Percentiles rank a stretch among this genome's conserved stretches.
These are phyloP conservation scores for Microascus cirrosus DNA, from an alignment of 2,329 filamentous ascomycete species.

Conservation along the genomic window DNA sequence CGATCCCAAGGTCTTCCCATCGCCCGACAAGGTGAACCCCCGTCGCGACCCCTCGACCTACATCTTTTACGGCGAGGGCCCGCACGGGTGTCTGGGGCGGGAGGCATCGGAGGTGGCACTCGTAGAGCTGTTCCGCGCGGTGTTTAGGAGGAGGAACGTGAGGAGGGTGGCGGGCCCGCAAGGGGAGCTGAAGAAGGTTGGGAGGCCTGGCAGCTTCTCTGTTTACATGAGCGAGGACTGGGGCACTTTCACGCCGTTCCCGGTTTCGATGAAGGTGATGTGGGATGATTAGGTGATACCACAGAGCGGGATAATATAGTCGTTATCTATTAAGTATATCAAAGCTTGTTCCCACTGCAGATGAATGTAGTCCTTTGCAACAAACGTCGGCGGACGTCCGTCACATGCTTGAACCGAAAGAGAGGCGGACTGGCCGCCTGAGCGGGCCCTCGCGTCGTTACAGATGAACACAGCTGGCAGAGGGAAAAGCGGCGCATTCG, in stretches of 20 bases:
- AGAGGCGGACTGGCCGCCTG: too few species aligned
- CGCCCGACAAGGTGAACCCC: conserved; percentile 49
- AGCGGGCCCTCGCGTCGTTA: too few species aligned
- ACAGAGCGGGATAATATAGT: not conserved
- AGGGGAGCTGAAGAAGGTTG: conserved; percentile 57
- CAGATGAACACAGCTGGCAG: too few species aligned
- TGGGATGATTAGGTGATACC: conserved; percentile 28
- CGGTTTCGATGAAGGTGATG: conserved; percentile 40
- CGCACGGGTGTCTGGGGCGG: conserved; percentile 51
- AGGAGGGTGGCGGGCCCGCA: conserved; percentile 50
- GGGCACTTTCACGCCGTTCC: conserved; percentile 35
- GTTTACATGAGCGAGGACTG: conserved; percentile 58
- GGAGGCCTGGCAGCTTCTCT: conserved; percentile 39
- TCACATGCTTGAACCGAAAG: too few species aligned
- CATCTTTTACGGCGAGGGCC: conserved; percentile 51
- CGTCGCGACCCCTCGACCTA: conserved; percentile 53
- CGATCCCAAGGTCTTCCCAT: conserved; percentile 48
- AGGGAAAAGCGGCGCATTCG: too few species aligned
- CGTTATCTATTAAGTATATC: too few species aligned
- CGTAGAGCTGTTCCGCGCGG: conserved; percentile 54
- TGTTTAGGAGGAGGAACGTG: conserved; percentile 51
- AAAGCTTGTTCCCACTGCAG: too few species aligned
- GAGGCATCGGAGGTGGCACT: conserved; percentile 51
- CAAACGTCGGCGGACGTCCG: too few species aligned
- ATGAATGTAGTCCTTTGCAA: too few species aligned